Conservation (phyloP, 306 rosid species). For the Elaeagnus macrophylla region DNA sequence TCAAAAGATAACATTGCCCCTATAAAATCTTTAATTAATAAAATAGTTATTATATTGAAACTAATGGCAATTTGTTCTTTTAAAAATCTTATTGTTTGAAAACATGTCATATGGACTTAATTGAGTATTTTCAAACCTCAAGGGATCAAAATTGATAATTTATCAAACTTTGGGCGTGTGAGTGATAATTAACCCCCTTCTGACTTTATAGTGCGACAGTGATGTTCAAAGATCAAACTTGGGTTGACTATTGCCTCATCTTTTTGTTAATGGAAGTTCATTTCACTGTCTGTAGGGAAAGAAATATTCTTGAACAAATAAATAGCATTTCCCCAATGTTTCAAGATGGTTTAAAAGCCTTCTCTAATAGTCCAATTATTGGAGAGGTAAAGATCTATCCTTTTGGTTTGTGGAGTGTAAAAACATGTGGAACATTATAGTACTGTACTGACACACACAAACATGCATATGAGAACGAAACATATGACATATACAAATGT, state of each 20-base stretch:
- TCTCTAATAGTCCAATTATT: constrained; percentile 57
- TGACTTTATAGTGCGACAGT: too few relatives aligned
- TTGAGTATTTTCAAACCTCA: too few relatives aligned
- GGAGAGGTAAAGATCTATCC: constrained; percentile 57
- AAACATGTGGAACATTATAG: too few relatives aligned
- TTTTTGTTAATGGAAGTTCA: neutral
- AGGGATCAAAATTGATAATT: too few relatives aligned
- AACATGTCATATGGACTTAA: too few relatives aligned
- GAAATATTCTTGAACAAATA: constrained; percentile 48
- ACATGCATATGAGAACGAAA: neutral
- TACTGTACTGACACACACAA: neutral
- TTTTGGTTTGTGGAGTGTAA: neutral
- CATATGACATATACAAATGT: neutral
- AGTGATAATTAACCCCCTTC: too few relatives aligned
- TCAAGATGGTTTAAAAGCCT: constrained; percentile 73
- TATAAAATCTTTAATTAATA: too few relatives aligned
- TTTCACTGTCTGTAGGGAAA: constrained; percentile 47
- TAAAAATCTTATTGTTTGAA: too few relatives aligned
- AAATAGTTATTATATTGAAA: too few relatives aligned
- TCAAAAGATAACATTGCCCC: too few relatives aligned
- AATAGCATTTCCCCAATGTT: constrained; percentile 48
- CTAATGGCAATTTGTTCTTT: too few relatives aligned
- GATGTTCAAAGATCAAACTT: neutral
- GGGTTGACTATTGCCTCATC: neutral
- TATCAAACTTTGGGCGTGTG: too few relatives aligned